phyloP scores from a whole-genome alignment of 768 basidiomycete genomes.

The Lactarius evosmus region DNA sequence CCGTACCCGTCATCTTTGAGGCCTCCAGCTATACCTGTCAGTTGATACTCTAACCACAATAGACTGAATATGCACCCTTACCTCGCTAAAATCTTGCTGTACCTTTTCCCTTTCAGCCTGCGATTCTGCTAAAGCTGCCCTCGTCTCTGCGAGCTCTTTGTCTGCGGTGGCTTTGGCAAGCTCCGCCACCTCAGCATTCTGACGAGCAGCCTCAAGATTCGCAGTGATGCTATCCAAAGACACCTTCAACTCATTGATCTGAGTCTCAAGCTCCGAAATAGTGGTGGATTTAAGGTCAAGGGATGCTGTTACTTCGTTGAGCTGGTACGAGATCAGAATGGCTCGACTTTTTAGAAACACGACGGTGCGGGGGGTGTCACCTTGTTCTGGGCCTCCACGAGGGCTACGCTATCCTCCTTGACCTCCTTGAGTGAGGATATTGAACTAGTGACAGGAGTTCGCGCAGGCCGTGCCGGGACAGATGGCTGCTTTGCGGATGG shows the following conservation, averaged over 20 bases:
- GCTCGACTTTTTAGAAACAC: neutral
- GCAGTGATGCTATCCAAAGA: constrained; percentile 47
- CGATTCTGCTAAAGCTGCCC: constrained; percentile 41
- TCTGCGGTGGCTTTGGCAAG: constrained; percentile 49
- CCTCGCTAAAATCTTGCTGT: constrained; percentile 48
- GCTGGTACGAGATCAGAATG: constrained; percentile 39
- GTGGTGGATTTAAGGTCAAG: constrained; percentile 51
- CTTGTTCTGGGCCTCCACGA: constrained; percentile 59
- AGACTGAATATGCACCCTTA: constrained; percentile 35
- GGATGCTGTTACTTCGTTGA: constrained; percentile 54
- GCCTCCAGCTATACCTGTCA: constrained; percentile 46
- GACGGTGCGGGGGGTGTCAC: constrained; percentile 34
- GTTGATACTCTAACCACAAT: neutral
- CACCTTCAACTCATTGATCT: constrained; percentile 47
- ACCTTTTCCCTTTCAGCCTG: constrained; percentile 37
- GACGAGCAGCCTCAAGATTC: constrained; percentile 48
- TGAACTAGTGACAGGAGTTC: constrained; percentile 52
- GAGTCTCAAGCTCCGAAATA: constrained; percentile 51
- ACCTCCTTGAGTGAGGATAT: constrained; percentile 74
- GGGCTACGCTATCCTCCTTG: constrained; percentile 54
- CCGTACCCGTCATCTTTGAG: constrained; percentile 40
- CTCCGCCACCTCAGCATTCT: constrained; percentile 46
- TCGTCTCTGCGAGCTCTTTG: constrained; percentile 44
- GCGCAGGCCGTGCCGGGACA: constrained; percentile 35
- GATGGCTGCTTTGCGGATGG: constrained; percentile 37